Percentiles rank a stretch among this genome's conserved stretches.
These are phyloP conservation scores for Gryganskiella cystojenkinii DNA, from an alignment of 192 early-diverging fungal species.

Conservation along the genomic window DNA sequence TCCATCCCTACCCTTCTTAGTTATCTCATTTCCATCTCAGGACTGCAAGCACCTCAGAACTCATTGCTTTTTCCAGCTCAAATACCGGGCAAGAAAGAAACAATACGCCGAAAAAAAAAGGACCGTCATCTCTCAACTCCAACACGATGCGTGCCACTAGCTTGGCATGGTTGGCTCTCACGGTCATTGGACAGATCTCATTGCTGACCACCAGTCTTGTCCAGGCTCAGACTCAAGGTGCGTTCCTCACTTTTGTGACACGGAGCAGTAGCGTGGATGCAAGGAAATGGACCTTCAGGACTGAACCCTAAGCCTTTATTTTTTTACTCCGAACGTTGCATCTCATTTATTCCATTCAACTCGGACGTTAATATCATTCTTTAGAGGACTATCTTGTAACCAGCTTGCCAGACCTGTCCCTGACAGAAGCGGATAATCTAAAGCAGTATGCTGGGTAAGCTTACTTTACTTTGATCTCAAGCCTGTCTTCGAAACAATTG, in stretches of 20 bases:
- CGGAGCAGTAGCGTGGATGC: not conserved
- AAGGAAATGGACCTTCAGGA: not conserved
- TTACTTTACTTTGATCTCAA: not conserved
- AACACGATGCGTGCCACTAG: slow-evolving; percentile 14
- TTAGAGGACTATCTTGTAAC: slow-evolving; percentile 55
- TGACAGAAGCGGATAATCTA: slow-evolving; percentile 21
- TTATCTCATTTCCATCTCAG: not conserved
- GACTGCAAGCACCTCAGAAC: too few species aligned
- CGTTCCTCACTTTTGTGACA: not conserved
- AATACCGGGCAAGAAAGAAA: too few species aligned
- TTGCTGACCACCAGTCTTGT: not conserved
- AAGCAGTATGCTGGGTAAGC: slow-evolving; percentile 62
- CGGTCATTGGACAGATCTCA: slow-evolving; percentile 6
- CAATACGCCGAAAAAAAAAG: too few species aligned
- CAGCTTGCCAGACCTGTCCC: slow-evolving; percentile 47
- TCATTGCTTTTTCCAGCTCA: too few species aligned
- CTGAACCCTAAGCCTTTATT: not conserved
- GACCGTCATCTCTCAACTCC: too few species aligned
- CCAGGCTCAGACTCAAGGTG: slow-evolving; percentile 24
- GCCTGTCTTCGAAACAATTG: too few species aligned
- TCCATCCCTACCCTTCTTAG: not conserved
- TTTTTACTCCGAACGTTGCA: not conserved
- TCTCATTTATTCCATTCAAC: too few species aligned
- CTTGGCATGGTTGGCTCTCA: slow-evolving; percentile 14
- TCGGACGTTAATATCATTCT: not conserved